phyloP scores from a whole-genome alignment of 768 basidiomycete genomes.

The Agrocybe praecox region DNA sequence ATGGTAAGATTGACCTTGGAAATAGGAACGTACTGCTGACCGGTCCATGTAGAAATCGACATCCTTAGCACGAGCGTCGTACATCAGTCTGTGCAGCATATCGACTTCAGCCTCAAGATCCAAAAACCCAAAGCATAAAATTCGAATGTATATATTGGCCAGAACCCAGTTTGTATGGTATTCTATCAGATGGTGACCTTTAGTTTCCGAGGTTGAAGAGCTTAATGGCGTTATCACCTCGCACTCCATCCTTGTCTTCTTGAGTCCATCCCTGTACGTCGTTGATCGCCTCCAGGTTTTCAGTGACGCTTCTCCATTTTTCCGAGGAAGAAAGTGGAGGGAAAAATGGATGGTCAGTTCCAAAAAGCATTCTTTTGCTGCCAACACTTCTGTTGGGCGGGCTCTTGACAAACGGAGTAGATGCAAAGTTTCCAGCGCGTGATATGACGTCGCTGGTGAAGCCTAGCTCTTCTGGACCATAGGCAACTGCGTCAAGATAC shows the following conservation, averaged over 20 bases:
- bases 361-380: conserved; percentile 70
- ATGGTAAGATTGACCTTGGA: conserved; percentile 54
- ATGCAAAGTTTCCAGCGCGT: conserved; percentile 54
- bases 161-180: conserved; percentile 1
- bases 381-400: conserved; percentile 45
- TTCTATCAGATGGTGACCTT: conserved; percentile 1
- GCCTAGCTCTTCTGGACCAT: conserved; percentile 82
- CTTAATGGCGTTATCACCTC: conserved; percentile 71
- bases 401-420: conserved; percentile 30
- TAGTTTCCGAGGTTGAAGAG: conserved; percentile 58
- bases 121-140: conserved; percentile 54
- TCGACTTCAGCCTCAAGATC: conserved; percentile 97
- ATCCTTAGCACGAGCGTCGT: conserved; percentile 90
- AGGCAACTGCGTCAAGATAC: conserved; percentile 87
- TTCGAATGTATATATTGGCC: background rate
- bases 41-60: conserved; percentile 74
- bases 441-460: conserved; percentile 75
- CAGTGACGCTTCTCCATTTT: conserved; percentile 85
- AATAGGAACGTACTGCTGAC: background rate
- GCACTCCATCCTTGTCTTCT: conserved; percentile 63
- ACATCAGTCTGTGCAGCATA: conserved; percentile 90
- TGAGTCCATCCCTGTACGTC: conserved; percentile 62
- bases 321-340: conserved; percentile 70
- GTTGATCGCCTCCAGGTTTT: conserved; percentile 82
- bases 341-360: conserved; percentile 92